Base-by-base conservation (phyloP, 2,329 filamentous ascomycete species). In the Ophiostoma piceae region DNA sequence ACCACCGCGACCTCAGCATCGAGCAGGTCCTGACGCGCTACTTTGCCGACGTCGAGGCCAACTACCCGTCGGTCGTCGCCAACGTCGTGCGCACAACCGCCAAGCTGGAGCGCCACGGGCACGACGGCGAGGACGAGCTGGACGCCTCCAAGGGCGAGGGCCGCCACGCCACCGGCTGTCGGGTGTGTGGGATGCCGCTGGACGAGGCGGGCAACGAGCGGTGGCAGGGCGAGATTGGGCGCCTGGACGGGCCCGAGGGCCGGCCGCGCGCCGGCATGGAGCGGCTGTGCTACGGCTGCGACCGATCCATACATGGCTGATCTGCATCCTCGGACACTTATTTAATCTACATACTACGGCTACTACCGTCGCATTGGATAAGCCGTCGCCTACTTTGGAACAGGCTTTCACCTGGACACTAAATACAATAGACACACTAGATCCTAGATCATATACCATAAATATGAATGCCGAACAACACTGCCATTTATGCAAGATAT, bases 41-140 rank as follows among this genome's bases (percentile, higher is more conserved):
- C 78, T 97, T 99, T 76, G 87, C 88, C 74, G 90, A 88, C 57
- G 92, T 97, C 19, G 94, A 97, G 77, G 87, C 88, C 73, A 90
- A 90, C 71, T 97, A 96, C 76, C 92, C 94, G 2, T 92, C 91
- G 69, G 92, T 98, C 70, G 94, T 99, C 74, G 90, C 94, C 41
- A 99, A 99, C 77, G 95, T 99, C 11, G 94, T 97, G 5, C 88
- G 92, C 72, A 99, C 94, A 43, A 90, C 91, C n/a, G 89, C 88
- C 68, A 97, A 96, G 79, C 83, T 98, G 57, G 82, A 88, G 65
- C 80, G 86, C 35, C 65, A 62, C 11, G 29, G 57, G 1, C 57
- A 62, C 12, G 32, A 32, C 60, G 54, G 39, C 14, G 16, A 37
- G 3, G 64, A 22, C 7, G 64, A 16, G 35, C 16, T 41, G 29